Percentiles rank a stretch among this genome's conserved stretches.
Conservation (phyloP, 2,329 filamentous ascomycete genomes). For the Pseudogymnoascus sp. region DNA sequence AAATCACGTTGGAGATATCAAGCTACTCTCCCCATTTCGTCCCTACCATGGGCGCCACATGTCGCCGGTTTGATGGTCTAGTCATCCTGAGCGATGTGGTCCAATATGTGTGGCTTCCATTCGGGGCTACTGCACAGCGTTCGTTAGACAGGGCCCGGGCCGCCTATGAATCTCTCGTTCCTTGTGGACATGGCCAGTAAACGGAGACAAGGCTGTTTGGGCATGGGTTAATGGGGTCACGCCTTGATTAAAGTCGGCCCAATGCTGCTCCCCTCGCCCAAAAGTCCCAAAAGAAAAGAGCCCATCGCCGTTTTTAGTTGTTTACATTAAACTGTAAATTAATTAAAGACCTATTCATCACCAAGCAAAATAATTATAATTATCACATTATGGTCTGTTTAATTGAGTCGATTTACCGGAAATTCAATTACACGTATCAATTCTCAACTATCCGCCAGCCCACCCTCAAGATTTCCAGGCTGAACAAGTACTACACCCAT, state of each 20-base stretch:
- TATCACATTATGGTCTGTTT: neutral
- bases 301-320: conserved; percentile 1
- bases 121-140: neutral
- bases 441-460: neutral
- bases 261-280: conserved; percentile 4
- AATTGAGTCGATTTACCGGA: neutral
- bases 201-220: neutral
- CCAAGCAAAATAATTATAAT: neutral
- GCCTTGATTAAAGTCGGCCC: conserved; percentile 6
- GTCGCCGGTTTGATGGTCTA: neutral
- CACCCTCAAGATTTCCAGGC: neutral
- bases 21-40: neutral
- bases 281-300: conserved; percentile 1
- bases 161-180: conserved; percentile 7
- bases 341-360: neutral
- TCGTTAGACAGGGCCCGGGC: conserved; percentile 7
- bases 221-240: conserved; percentile 5
- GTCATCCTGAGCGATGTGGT: conserved; percentile 8
- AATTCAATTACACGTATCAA: neutral
- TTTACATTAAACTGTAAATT: neutral
- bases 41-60: conserved; percentile 8
- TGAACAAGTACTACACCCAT: neutral
- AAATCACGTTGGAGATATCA: conserved; percentile 1
- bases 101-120: conserved; percentile 7
- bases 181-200: neutral